Evolutionary conservation across 202 grass and related monocot genomes (phyloP).

Genomic region (Zizania palustris): DNA sequence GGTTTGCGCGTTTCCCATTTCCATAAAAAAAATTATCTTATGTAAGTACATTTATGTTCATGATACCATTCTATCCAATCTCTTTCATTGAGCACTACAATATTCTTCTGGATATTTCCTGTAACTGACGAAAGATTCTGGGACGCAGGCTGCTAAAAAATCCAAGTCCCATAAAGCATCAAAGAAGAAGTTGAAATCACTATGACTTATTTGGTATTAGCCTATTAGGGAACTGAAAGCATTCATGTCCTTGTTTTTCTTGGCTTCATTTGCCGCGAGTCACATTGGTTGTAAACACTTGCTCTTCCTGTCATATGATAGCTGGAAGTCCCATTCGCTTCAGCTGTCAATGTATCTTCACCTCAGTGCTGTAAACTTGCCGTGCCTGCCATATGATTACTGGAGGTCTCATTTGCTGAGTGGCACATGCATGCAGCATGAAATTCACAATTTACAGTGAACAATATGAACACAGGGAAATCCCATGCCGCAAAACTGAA

Average conservation of each 20-base stretch:
- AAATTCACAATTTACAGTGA: not conserved
- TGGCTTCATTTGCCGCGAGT: not conserved
- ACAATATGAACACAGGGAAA: not conserved
- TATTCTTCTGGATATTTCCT: not conserved
- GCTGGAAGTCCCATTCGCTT: not conserved
- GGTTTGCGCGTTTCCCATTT: not conserved
- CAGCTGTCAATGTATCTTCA: not conserved
- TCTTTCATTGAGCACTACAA: not conserved
- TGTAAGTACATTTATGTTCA: not conserved
- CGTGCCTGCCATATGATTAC: not conserved
- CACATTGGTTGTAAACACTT: conserved; percentile 29
- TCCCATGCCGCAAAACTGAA: not conserved
- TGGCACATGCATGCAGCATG: conserved; percentile 3
- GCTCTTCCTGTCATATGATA: not conserved
- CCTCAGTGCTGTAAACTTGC: conserved; percentile 9
- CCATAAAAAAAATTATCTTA: not conserved
- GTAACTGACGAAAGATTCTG: not conserved
- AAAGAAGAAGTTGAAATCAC: conserved; percentile 34
- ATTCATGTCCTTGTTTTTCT: not conserved
- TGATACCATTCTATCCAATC: conserved; percentile 4
- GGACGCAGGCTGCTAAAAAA: conserved; percentile 45
- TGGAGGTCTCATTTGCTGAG: not conserved
- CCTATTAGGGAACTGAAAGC: conserved; percentile 29
- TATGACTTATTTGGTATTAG: not conserved
- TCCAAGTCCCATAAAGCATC: conserved; percentile 27